Base-by-base conservation (phyloP, 192 early-diverging fungal genomes). In the Coemansia sp. region DNA sequence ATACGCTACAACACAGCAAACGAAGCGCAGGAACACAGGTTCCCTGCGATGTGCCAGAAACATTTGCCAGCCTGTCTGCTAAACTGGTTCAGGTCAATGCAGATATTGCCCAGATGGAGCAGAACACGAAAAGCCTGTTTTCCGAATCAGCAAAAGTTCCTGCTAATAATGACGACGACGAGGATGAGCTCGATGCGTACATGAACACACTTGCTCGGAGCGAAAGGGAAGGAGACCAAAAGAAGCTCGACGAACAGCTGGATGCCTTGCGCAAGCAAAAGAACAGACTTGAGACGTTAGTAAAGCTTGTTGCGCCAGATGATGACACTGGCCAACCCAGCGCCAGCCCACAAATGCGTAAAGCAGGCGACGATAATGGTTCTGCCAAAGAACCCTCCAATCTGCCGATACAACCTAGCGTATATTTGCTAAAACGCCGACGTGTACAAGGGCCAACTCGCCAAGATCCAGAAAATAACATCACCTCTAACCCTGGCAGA, bases 151-250 rank as follows among this genome's bases (percentile, higher is more conserved):
- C 33, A 57, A 68, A 48, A 33, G 37, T 20, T 3, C 26, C 39
- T 61, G 26, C 40, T n/a, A 40, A 5, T 15, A 33, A 58, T 10
- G 53, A 63, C 21, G 77, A 77, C 8, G 77, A 75, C 1, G 83
- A 77, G 0, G 83, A 88, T 25, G 90, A 89, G 49, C 58, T 92
- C 31, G 90, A 92, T 58, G 76, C 72, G 0, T 92, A 87, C 39
- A 90, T 92, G 87, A 66, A 65, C n/a, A 66, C 71, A 15, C 64
- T 92, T 15, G 70, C 78, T 21, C 82, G 77, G 16, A 57, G 76
- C 9, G 62, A 84, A 35, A 74, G 79, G 33, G 59, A 59, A 15
- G 74, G 83, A 7, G 77, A 82, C 0, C 72, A 71, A 21, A 64
- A 63, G 16, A 68, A 67, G 30, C 60, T 90, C 40, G 45, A 77